Conservation (phyloP, 108 stramenopile species). For the Nannochloropsis oceanica region DNA sequence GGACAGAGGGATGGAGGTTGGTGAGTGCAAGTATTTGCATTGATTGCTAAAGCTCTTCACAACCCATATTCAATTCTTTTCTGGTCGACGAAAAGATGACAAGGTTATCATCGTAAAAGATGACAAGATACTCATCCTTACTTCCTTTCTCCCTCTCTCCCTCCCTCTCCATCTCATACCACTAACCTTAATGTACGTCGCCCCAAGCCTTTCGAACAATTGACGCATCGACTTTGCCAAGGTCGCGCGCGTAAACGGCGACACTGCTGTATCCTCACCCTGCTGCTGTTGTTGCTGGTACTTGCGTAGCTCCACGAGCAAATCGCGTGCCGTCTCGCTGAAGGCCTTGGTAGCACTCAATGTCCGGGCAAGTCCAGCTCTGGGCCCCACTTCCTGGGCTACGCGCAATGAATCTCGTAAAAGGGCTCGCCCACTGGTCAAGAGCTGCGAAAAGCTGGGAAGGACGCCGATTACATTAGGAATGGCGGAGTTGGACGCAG, state of each 20-base stretch:
- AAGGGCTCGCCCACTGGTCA: not conserved
- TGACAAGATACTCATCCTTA: not conserved
- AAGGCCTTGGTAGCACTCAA: not conserved
- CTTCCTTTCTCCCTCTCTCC: too few relatives aligned
- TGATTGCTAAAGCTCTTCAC: not conserved
- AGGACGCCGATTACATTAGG: not conserved
- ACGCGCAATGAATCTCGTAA: not conserved
- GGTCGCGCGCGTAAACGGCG: not conserved
- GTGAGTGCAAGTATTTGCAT: not conserved
- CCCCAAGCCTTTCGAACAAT: conserved; percentile 76
- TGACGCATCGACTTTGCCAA: not conserved
- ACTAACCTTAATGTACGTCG: conserved; percentile 70
- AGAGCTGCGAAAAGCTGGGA: not conserved
- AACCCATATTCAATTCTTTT: too few relatives aligned
- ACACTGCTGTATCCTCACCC: not conserved
- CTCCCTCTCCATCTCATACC: too few relatives aligned
- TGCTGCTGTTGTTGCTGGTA: not conserved
- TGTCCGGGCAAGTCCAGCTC: not conserved
- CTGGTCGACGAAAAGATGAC: not conserved
- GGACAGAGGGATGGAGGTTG: not conserved
- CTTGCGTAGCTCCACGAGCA: not conserved
- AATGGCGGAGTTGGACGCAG: not conserved
- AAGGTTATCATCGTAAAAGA: too few relatives aligned
- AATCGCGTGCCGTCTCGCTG: not conserved
- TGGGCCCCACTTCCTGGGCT: not conserved